These are phyloP conservation scores for Vitis vinifera DNA, from an alignment of 164 flowering plant genomes.

Conservation along the genomic window ASM3070453v1 NC_081818.1:27862001-27862500, in stretches of 20 bases:
- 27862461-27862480: not conserved
- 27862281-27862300: not conserved
- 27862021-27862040: conserved; percentile 49
- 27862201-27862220: not conserved
- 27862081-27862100: conserved; percentile 56
- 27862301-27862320: not conserved
- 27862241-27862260: not conserved
- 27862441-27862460: not conserved
- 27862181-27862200: not conserved
- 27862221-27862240: no score
- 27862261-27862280: not conserved
- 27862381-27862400: not conserved
- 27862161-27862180: not conserved
- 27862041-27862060: conserved; percentile 58
- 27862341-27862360: not conserved
- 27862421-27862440: not conserved
- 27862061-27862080: conserved; percentile 73
- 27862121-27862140: conserved; percentile 32
- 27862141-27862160: not conserved
- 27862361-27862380: not conserved
- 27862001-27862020: conserved; percentile 1
- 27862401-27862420: not conserved
- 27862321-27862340: not conserved
- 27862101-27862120: conserved; percentile 52
- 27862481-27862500: no score